Base-by-base conservation (phyloP, 2,329 filamentous ascomycete species). In the Dactylonectria macrodidyma region DNA sequence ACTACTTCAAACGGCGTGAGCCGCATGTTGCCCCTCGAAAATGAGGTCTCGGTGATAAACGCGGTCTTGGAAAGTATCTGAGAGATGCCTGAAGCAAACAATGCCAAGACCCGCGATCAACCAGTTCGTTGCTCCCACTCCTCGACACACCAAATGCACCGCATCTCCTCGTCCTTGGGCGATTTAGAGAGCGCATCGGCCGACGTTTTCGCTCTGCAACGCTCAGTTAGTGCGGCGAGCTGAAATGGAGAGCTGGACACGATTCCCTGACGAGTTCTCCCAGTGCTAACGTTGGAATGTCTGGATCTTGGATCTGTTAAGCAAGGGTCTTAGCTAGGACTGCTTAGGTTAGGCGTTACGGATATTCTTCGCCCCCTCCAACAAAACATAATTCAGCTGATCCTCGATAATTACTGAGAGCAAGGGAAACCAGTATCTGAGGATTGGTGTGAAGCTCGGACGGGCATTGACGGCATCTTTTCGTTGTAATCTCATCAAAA, bases 401-500 rank as follows among this genome's bases (percentile, higher is more conserved):
- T 54, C 51, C 51, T 54, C 14, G 22, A 54, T n/a, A 33, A 48
- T 50, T 38, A 16, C 30, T 26, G 46, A 47, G n/a, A 38, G 38
- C 47, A 56, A 59, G 52, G 50, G 36, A 58, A 16, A 30, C 30
- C 50, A 59, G 51, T 55, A 66, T 58, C 48, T 56, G 55, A 59
- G 54, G 38, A 38, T 55, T 61, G 50, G 48, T 11, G 60, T 64
- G 50, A 68, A 67, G 63, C 73, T 72, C 67, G 72, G 66, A 64
- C 55, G 47, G 63, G 68, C 67, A 70, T 70, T 70, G 66, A 50
- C 73, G 73, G 74, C 70, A 73, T 59, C 71, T 73, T 70, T 66
- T 76, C 74, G 73, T 65, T 71, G 64, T 73, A 76, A 76, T 76
- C 67, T 76, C 67, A 66, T 58, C 19, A 11, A 51, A 72, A 59